Base-by-base conservation (phyloP, 2,329 filamentous ascomycete species). In the Calonectria crousiana region DNA sequence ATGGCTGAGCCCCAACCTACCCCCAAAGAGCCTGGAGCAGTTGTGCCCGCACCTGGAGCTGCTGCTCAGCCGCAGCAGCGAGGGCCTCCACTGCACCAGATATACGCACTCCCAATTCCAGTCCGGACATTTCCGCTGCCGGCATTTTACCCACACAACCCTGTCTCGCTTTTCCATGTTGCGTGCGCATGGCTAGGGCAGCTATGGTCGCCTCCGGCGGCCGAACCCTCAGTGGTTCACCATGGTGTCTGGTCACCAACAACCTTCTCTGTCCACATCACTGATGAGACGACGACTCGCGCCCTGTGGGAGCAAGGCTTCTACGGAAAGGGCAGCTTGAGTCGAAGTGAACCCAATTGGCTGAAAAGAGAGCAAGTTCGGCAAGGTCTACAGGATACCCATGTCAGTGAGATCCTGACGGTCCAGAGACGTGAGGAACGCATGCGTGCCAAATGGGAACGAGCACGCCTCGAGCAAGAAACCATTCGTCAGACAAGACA, bases 281-380 rank as follows among this genome's bases (percentile, higher is more conserved):
- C 92, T 23, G 93, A 98, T 83, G 88, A 92, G 32, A 88, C 89
- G 70, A 93, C 95, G 4, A 93, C 97, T 75, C 90, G 94, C 69
- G 95, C 93, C 1, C 85, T 99, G 30, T 99, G 97, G 97, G 95
- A 98, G 84, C 95, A 97, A 86, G 97, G 97, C 6, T 99, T 99
- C 85, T 99, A 96, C 84, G 97, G 97, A 62, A 98, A 98, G 84
- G 97, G 97, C 56, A 96, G 89, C 79, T 87, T 98, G 73, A 98
- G 96, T 86, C 92, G 97, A 80, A 98, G 96, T 88, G 96, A 99
- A 84, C 96, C 96, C 4, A 97, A 93, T 78, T 99, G 97, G 97
- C 85, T 98, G 66, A 94, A 94, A 77, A 90, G 94, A 76, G 95
- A 98, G 84, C 93, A 95, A 84, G 92, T 93, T 34, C 90, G 93